A percentile compares a stretch with the other conserved stretches of the same genome.
Evolutionary conservation across 225 moss, liverwort and hornwort species (phyloP).

Genomic region (Physcomitrellopsis africana): DNA sequence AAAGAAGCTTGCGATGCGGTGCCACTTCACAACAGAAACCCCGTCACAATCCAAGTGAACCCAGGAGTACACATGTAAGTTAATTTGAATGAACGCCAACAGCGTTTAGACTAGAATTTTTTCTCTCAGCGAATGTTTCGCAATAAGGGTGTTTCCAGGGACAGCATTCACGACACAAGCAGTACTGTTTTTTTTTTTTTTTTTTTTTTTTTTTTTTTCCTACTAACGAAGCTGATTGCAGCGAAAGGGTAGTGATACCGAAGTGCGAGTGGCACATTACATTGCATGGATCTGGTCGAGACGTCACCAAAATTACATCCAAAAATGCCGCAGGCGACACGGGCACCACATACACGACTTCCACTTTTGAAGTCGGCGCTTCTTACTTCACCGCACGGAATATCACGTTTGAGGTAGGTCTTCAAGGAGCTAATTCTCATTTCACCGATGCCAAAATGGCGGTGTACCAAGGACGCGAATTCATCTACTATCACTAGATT

Average conservation of each 20-base stretch:
- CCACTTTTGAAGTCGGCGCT: slow-evolving; percentile 55
- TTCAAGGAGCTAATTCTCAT: neutral
- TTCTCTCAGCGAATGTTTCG: too few relatives aligned
- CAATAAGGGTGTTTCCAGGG: neutral
- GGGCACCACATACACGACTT: slow-evolving; percentile 64
- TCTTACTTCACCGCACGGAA: slow-evolving; percentile 60
- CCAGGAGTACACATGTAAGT: slow-evolving; percentile 61
- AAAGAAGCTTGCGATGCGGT: slow-evolving; percentile 49
- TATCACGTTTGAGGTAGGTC: slow-evolving; percentile 50
- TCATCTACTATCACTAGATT: neutral
- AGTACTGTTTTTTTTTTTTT: too few relatives aligned
- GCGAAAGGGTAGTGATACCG: slow-evolving; percentile 47
- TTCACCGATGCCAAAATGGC: neutral
- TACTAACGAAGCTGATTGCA: neutral
- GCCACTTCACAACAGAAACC: slow-evolving; percentile 42
- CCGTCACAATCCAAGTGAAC: slow-evolving; percentile 57
- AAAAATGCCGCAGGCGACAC: slow-evolving; percentile 50
- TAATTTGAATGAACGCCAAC: too few relatives aligned
- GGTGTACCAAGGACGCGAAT: neutral
- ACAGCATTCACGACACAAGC: too few relatives aligned
- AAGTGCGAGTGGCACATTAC: slow-evolving; percentile 59
- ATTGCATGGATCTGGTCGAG: slow-evolving; percentile 59
- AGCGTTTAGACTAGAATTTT: too few relatives aligned
- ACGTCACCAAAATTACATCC: slow-evolving; percentile 56
- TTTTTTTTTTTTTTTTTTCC: neutral